Evolutionary conservation across 2,329 filamentous ascomycete species (phyloP).

Genomic region (Aspergillus udagawae): DNA sequence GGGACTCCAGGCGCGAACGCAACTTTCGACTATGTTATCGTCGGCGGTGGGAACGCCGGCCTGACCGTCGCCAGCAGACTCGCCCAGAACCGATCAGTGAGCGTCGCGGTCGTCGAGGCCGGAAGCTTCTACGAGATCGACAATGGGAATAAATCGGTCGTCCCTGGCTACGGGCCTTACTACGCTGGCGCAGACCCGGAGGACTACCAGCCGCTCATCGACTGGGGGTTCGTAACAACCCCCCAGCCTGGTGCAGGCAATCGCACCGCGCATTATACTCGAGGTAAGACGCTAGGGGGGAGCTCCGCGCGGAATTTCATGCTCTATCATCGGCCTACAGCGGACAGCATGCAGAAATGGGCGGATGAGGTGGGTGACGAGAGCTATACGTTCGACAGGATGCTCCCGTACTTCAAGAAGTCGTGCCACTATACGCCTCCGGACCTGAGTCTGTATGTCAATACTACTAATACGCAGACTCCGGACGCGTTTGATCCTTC

Average conservation of each 20-base stretch:
- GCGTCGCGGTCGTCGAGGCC: conserved; percentile 30
- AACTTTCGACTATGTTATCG: conserved; percentile 20
- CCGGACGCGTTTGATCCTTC: conserved; percentile 12
- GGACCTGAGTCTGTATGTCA: conserved; percentile 13
- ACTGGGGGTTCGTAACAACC: conserved; percentile 24
- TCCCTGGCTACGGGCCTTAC: conserved; percentile 21
- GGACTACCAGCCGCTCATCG: conserved; percentile 19
- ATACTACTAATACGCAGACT: conserved; percentile 23
- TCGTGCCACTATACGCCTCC: conserved; percentile 25
- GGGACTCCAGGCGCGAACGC: conserved; percentile 20
- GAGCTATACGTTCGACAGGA: conserved; percentile 25
- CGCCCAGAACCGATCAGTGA: conserved; percentile 14
- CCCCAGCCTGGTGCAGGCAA: conserved; percentile 14
- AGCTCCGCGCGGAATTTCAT: conserved; percentile 23
- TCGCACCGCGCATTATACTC: conserved; percentile 20
- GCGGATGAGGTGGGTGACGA: conserved; percentile 33
- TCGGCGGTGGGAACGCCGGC: conserved; percentile 26
- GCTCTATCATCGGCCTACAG: conserved; percentile 26
- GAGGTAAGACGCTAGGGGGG: conserved; percentile 26
- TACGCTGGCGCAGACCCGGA: conserved; percentile 20
- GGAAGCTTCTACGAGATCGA: conserved; percentile 32
- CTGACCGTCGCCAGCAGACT: conserved; percentile 21
- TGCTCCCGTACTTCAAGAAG: conserved; percentile 26
- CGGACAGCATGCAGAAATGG: conserved; percentile 30
- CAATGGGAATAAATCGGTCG: conserved; percentile 25